These are phyloP conservation scores for Dendrothele bispora DNA, from an alignment of 768 basidiomycete genomes.

Conservation along the genomic window DNA sequence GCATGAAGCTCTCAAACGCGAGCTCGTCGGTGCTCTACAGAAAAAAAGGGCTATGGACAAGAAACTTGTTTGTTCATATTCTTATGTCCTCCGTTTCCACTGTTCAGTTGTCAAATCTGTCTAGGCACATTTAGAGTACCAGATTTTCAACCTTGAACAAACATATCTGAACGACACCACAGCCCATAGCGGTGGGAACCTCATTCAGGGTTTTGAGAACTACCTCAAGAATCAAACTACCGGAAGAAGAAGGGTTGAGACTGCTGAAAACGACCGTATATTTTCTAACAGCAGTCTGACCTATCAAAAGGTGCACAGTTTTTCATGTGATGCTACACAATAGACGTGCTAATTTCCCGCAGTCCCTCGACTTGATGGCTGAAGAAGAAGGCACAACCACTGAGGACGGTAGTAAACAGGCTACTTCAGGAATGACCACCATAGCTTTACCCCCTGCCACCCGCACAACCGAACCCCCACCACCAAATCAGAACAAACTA, in stretches of 20 bases:
- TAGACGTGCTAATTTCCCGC: constrained; percentile 10
- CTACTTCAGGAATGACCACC: constrained; percentile 74
- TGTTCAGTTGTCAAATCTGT: too few relatives aligned
- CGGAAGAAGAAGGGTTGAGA: constrained; percentile 70
- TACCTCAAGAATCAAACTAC: constrained; percentile 78
- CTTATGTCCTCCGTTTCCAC: background rate
- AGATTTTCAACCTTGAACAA: constrained; percentile 78
- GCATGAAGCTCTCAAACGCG: constrained; percentile 74
- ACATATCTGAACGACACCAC: constrained; percentile 78
- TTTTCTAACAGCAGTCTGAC: constrained; percentile 84
- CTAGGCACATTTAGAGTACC: constrained; percentile 75
- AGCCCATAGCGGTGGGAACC: constrained; percentile 77
- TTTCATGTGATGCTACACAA: background rate
- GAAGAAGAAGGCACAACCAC: constrained; percentile 66
- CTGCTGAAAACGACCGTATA: constrained; percentile 74
- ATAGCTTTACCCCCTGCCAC: constrained; percentile 77
- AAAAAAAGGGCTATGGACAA: constrained; percentile 78
- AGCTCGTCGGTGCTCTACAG: constrained; percentile 69
- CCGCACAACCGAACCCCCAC: constrained; percentile 61
- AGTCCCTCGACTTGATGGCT: constrained; percentile 77
- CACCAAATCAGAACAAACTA: constrained; percentile 71
- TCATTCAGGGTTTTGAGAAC: constrained; percentile 84
- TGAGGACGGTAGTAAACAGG: constrained; percentile 65
- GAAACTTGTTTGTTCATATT: constrained; percentile 56
- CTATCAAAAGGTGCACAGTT: constrained; percentile 58